Evolutionary conservation across 768 basidiomycete genomes (phyloP), one percentile per base, ranked within the genome.

Genomic region (Tricholoma flavovirens): DNA sequence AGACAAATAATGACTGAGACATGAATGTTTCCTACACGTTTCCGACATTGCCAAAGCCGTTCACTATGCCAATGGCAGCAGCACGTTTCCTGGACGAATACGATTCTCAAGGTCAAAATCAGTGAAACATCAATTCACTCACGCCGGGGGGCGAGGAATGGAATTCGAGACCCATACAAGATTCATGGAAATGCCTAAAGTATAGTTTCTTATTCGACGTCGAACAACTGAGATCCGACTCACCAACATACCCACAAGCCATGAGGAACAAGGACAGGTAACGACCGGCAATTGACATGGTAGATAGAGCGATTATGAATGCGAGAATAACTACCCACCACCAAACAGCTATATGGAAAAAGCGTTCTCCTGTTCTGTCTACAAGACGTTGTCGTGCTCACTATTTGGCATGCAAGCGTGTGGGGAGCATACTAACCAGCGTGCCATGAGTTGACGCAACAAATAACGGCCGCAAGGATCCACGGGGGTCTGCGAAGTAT

Each of bases 241-340:
- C 42, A 69, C 73, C 72, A 6, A 69, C 69, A 59, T 79, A 81
- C 48, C 84, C 84, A 53, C 69, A 67, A 0, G 84, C 77, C 83
- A 87, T 85, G 32, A 86, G 71, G 68, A 86, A 86, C 66, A 86
- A 67, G 0, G 82, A 76, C 24, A 86, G 71, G 59, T 87, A 86
- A 53, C 84, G 77, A 1, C 74, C 83, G 0, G 68, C 77, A 14
- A 75, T 74, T 4, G 67, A 70, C 69, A 75, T 75, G 0, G 83
- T 86, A 2, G 77, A 77, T 15, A 85, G 64, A 2, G 77, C 78
- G 56, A 87, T 83, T 57, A 86, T 80, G 60, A 80, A 86, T 1
- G 81, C 86, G 3, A 83, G 42, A 1, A 86, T 82, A 45, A 78
- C 77, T 4, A 71, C 79, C 83, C 83, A 84, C 83, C 82, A 84